phyloP scores from a whole-genome alignment of 2,329 filamentous ascomycete genomes.

The Fusarium circinatum region DNA sequence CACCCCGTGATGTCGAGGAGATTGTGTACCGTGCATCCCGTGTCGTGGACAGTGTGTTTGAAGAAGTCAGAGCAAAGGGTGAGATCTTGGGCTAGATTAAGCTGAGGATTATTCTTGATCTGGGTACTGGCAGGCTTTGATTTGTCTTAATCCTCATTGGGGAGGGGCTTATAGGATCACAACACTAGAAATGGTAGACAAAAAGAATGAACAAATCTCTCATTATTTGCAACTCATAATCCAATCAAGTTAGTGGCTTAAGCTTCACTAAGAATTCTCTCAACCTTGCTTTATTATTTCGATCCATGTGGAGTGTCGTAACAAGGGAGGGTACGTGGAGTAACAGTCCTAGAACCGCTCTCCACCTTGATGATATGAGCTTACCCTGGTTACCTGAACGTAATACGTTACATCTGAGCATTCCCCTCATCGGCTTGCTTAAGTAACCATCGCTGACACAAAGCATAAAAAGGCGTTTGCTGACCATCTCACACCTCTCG shows the following conservation, averaged over 20 bases:
- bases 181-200: background rate
- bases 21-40: background rate
- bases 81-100: background rate
- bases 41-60: background rate
- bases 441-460: background rate
- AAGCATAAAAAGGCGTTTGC: background rate
- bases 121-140: background rate
- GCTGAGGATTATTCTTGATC: background rate
- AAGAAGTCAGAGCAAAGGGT: background rate
- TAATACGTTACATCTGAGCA: background rate
- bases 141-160: background rate
- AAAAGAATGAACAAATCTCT: background rate
- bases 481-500: background rate
- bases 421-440: background rate
- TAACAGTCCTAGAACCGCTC: background rate
- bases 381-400: background rate
- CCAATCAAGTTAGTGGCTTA: accelerated
- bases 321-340: background rate
- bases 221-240: background rate
- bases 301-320: background rate
- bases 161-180: background rate
- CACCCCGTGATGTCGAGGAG: background rate
- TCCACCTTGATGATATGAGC: background rate
- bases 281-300: background rate
- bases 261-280: too few relatives aligned